A percentile compares a stretch with the other conserved stretches of the same genome.
These are phyloP conservation scores for Podila verticillata DNA, from an alignment of 192 early-diverging fungal genomes.

Conservation along the genomic window DNA sequence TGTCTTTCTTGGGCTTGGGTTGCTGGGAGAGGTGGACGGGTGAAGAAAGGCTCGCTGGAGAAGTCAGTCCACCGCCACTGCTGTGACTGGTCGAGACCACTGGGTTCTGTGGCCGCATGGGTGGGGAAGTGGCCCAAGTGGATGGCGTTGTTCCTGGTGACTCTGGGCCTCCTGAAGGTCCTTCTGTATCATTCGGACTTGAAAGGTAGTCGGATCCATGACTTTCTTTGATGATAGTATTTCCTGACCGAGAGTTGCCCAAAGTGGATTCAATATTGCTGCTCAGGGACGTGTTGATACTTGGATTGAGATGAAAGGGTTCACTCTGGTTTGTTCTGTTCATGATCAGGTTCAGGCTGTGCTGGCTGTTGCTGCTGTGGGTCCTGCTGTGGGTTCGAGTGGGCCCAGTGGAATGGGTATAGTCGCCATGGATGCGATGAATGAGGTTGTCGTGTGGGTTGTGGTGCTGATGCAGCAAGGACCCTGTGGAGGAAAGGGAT, in stretches of 20 bases:
- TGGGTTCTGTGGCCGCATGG: slow-evolving; percentile 16
- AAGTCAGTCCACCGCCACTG: slow-evolving; percentile 24
- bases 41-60: slow-evolving; percentile 25
- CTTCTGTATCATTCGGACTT: slow-evolving; percentile 16
- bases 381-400: slow-evolving; percentile 10
- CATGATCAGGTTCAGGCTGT: background rate
- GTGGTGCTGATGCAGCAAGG: slow-evolving; percentile 36
- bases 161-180: slow-evolving; percentile 11
- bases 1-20: slow-evolving; percentile 40
- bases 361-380: slow-evolving; percentile 8
- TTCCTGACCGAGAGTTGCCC: slow-evolving; percentile 2
- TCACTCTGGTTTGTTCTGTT: slow-evolving; percentile 2
- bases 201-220: slow-evolving; percentile 37
- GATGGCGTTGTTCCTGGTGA: slow-evolving; percentile 13
- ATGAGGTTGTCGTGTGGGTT: slow-evolving; percentile 13
- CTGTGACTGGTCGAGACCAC: slow-evolving; percentile 29
- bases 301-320: background rate
- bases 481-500: slow-evolving; percentile 36
- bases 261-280: background rate
- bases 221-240: slow-evolving; percentile 7
- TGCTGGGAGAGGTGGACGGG: slow-evolving; percentile 26
- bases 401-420: slow-evolving; percentile 1
- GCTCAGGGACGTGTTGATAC: background rate
- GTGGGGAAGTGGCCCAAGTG: slow-evolving; percentile 29
- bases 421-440: slow-evolving; percentile 8